A percentile compares a stretch with the other conserved stretches of the same genome.
phyloP scores from a whole-genome alignment of 2,329 filamentous ascomycete genomes.

The Curvularia sp. region DNA sequence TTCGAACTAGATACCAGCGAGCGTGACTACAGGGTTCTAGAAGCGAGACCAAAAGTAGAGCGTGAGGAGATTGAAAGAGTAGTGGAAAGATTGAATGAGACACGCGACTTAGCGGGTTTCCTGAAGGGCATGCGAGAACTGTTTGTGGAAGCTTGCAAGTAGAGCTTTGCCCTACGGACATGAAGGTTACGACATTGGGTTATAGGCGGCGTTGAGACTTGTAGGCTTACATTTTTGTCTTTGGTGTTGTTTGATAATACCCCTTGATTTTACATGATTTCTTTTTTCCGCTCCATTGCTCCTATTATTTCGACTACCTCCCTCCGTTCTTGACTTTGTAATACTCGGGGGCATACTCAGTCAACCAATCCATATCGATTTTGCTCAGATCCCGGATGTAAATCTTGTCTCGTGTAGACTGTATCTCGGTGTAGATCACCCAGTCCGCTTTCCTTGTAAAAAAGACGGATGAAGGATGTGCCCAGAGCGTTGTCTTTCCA shows the following conservation, averaged over 20 bases:
- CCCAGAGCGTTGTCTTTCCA: slow-evolving; percentile 77
- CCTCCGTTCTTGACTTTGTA: slow-evolving; percentile 42
- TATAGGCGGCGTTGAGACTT: slow-evolving; percentile 3
- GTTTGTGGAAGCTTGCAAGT: slow-evolving; percentile 67
- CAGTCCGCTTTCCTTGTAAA: slow-evolving; percentile 97
- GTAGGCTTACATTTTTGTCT: not conserved
- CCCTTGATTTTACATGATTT: slow-evolving; percentile 8
- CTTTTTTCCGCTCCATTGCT: not conserved
- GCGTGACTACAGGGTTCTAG: slow-evolving; percentile 83
- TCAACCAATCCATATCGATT: slow-evolving; percentile 89
- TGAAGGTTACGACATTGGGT: slow-evolving; percentile 8
- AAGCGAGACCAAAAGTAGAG: slow-evolving; percentile 82
- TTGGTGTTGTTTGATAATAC: slow-evolving; percentile 4
- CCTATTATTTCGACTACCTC: slow-evolving; percentile 4
- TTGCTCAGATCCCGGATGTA: slow-evolving; percentile 93
- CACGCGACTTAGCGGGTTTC: slow-evolving; percentile 72
- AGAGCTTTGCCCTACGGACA: not conserved
- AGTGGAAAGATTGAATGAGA: slow-evolving; percentile 81
- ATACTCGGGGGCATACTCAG: slow-evolving; percentile 84
- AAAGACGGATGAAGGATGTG: slow-evolving; percentile 91
- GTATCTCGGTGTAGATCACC: slow-evolving; percentile 93
- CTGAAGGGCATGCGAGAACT: slow-evolving; percentile 83
- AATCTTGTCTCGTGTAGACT: slow-evolving; percentile 86
- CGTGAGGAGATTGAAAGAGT: slow-evolving; percentile 78
- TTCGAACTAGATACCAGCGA: slow-evolving; percentile 86